A percentile compares a stretch with the other conserved stretches of the same genome.
Conservation (phyloP, 1,284 basidiomycete species). For the Austroboletus sp. region DNA sequence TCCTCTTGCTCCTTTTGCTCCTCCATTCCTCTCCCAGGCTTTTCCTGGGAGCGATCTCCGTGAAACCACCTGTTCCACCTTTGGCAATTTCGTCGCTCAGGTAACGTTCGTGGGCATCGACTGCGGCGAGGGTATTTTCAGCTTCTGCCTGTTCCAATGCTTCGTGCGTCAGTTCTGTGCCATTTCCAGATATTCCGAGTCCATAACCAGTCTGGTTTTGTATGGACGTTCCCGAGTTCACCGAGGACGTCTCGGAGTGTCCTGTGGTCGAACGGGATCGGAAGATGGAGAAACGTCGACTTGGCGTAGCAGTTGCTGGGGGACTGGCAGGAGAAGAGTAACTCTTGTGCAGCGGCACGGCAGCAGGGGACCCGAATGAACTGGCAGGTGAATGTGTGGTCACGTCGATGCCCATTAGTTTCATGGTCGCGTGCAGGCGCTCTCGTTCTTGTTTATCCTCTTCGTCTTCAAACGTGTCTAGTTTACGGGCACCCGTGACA, state of each 20-base stretch:
- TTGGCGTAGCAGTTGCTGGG: slow-evolving; percentile 33
- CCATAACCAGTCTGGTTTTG: slow-evolving; percentile 33
- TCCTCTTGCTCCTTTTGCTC: slow-evolving; percentile 50
- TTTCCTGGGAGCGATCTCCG: slow-evolving; percentile 56
- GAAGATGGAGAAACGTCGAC: slow-evolving; percentile 63
- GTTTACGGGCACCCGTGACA: slow-evolving; percentile 59
- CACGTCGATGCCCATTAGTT: slow-evolving; percentile 83
- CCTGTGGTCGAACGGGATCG: slow-evolving; percentile 43
- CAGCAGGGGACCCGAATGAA: slow-evolving; percentile 20
- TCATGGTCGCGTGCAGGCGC: slow-evolving; percentile 80
- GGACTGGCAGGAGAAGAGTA: slow-evolving; percentile 37
- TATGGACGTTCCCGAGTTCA: slow-evolving; percentile 39
- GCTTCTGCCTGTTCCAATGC: slow-evolving; percentile 71
- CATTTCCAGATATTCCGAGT: slow-evolving; percentile 35
- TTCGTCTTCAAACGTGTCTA: slow-evolving; percentile 75
- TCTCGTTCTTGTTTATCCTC: slow-evolving; percentile 81
- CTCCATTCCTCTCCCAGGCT: slow-evolving; percentile 47
- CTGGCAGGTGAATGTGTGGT: slow-evolving; percentile 32
- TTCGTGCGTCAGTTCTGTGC: slow-evolving; percentile 57
- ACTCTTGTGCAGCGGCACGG: slow-evolving; percentile 40
- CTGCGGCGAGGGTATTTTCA: slow-evolving; percentile 59
- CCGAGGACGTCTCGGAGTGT: slow-evolving; percentile 45
- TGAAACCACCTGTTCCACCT: slow-evolving; percentile 66
- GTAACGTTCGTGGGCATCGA: slow-evolving; percentile 68
- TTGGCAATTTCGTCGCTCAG: slow-evolving; percentile 70